These are phyloP conservation scores for Phanerodontia chrysosporium DNA, from an alignment of 768 basidiomycete genomes.

Conservation along the genomic window DNA sequence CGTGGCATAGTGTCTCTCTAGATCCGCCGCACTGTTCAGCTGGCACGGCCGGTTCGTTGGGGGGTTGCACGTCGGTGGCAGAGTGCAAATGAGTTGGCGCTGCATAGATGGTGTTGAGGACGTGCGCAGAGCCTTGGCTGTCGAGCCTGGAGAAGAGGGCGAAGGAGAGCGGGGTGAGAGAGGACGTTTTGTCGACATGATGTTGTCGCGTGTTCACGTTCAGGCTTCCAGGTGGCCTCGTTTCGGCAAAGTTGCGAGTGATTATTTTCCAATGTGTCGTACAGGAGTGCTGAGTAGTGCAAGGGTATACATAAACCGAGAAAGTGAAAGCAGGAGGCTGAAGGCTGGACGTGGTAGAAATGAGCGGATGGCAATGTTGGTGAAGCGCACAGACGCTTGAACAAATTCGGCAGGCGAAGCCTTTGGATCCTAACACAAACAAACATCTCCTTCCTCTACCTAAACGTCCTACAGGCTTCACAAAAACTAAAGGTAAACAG, in stretches of 20 bases:
- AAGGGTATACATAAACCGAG: too few relatives aligned
- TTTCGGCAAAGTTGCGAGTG: too few relatives aligned
- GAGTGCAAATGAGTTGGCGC: conserved; percentile 58
- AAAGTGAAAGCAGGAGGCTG: too few relatives aligned
- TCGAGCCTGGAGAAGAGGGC: conserved; percentile 15
- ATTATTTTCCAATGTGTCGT: too few relatives aligned
- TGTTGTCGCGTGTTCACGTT: not conserved
- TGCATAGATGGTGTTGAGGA: conserved; percentile 17
- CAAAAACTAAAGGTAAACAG: too few relatives aligned
- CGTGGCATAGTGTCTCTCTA: conserved; percentile 79
- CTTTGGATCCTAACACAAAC: not conserved
- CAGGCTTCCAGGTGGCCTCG: too few relatives aligned
- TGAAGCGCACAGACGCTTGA: not conserved
- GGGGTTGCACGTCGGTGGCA: conserved; percentile 79
- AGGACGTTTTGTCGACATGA: not conserved
- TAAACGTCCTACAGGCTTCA: not conserved
- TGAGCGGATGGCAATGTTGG: too few relatives aligned
- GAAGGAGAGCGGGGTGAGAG: conserved; percentile 5
- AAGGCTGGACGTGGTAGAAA: too few relatives aligned
- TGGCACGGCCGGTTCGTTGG: conserved; percentile 50
- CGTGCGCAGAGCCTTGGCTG: conserved; percentile 19
- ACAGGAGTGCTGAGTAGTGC: too few relatives aligned
- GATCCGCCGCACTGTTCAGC: conserved; percentile 61
- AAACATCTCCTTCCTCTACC: not conserved
- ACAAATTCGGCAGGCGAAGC: not conserved